Conservation (phyloP, 1,284 basidiomycete species). For the Trametes hirsuta region DNA sequence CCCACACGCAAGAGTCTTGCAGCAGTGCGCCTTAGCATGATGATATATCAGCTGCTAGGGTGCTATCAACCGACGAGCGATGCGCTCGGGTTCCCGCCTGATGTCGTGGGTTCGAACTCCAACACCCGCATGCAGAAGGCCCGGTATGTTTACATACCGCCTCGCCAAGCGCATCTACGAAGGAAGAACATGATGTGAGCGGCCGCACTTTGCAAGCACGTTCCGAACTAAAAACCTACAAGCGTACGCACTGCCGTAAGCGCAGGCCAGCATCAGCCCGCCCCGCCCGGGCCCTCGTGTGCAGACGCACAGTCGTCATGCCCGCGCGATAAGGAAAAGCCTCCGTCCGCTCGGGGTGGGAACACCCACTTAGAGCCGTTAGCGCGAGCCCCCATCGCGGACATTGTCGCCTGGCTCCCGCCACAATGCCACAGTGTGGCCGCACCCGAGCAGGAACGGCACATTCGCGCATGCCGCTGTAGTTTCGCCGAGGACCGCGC, state of each 20-base stretch:
- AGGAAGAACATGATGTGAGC: slow-evolving; percentile 3
- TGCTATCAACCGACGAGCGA: not conserved
- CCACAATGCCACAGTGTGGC: not conserved
- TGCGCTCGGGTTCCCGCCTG: not conserved
- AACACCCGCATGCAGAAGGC: not conserved
- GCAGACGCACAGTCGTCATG: slow-evolving; percentile 2
- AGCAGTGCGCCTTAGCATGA: not conserved
- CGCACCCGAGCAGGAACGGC: not conserved
- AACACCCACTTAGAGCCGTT: slow-evolving; percentile 8
- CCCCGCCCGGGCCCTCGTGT: not conserved
- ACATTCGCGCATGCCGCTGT: not conserved
- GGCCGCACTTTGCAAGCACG: not conserved
- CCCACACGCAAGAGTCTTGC: not conserved
- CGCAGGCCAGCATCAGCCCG: not conserved
- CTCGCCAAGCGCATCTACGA: not conserved
- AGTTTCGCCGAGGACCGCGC: not conserved
- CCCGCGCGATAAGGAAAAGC: slow-evolving; percentile 16
- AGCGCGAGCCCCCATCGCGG: not conserved
- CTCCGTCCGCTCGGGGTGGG: slow-evolving; percentile 15
- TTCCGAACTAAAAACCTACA: slow-evolving; percentile 8
- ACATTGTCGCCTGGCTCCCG: not conserved
- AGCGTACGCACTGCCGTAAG: slow-evolving; percentile 5
- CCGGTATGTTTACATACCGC: not conserved
- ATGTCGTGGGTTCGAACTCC: not conserved
- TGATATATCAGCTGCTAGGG: slow-evolving; percentile 3